A percentile compares a stretch with the other conserved stretches of the same genome.
Evolutionary conservation across 2,329 filamentous ascomycete species (phyloP).

Genomic region (Ceratocystiopsis minuta): DNA sequence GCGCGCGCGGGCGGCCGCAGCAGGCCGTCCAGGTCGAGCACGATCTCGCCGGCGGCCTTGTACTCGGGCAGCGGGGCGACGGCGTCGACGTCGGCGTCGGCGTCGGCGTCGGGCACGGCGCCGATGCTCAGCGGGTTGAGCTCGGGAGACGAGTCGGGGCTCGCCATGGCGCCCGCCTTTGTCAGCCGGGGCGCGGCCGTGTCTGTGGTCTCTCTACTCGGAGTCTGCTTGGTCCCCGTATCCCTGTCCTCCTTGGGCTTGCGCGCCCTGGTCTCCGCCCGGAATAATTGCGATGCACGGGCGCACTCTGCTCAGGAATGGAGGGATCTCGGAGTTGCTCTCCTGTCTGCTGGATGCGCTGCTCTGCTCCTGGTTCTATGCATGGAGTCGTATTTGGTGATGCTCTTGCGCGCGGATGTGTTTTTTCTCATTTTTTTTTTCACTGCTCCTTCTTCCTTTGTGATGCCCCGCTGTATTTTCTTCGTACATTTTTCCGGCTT

Average conservation of each 20-base stretch:
- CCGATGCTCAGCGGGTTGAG: constrained; percentile 27
- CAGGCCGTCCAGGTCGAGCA: constrained; percentile 49
- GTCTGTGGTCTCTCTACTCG: not conserved
- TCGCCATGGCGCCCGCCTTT: not conserved
- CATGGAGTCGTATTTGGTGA: too few relatives aligned
- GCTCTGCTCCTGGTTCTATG: too few relatives aligned
- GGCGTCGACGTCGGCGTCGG: constrained; percentile 19
- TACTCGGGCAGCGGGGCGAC: constrained; percentile 41
- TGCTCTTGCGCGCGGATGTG: not conserved
- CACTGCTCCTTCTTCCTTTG: not conserved
- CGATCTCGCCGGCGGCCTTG: constrained; percentile 34
- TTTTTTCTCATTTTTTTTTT: not conserved
- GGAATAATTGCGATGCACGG: too few relatives aligned
- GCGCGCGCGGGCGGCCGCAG: constrained; percentile 38
- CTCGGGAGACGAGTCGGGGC: constrained; percentile 26
- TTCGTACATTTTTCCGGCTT: too few relatives aligned
- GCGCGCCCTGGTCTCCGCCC: too few relatives aligned
- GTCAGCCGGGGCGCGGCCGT: not conserved
- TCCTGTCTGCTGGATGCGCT: too few relatives aligned
- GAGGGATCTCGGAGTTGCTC: too few relatives aligned
- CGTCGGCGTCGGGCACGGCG: constrained; percentile 9
- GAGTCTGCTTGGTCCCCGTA: too few relatives aligned
- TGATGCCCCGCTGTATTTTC: not conserved
- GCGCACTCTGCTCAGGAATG: too few relatives aligned
- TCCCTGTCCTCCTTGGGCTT: too few relatives aligned